Conservation (phyloP, 352 stramenopile genomes). For the Globisporangium apiculatum region DNA sequence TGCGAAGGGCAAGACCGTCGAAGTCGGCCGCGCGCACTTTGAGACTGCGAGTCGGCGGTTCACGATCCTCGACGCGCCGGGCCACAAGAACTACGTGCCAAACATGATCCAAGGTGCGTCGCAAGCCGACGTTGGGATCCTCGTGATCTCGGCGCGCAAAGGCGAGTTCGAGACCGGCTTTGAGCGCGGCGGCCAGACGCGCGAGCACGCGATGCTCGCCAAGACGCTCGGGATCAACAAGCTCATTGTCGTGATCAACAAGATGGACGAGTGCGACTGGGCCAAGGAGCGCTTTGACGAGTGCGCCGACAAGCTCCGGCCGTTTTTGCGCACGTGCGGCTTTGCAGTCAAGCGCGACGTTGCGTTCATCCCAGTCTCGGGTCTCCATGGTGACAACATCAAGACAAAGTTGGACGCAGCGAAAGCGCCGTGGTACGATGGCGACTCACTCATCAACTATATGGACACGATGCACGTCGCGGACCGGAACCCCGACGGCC, state of each 20-base stretch:
- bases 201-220: constrained; percentile 97
- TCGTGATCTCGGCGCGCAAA: constrained; percentile 94
- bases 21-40: constrained; percentile 94
- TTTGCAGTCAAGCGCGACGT: constrained; percentile 98
- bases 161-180: constrained; percentile 99
- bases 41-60: constrained; percentile 93
- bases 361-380: constrained; percentile 97
- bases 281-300: constrained; percentile 86
- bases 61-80: constrained; percentile 98
- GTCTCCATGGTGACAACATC: constrained; percentile 94
- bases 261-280: constrained; percentile 99
- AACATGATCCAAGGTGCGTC: constrained; percentile 98
- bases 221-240: constrained; percentile 99
- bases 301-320: constrained; percentile 93
- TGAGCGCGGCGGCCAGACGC: constrained; percentile 96
- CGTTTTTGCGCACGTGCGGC: constrained; percentile 91
- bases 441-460: constrained; percentile 90
- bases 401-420: constrained; percentile 81
- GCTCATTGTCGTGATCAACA: constrained; percentile 99
- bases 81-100: constrained; percentile 99
- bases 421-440: constrained; percentile 92
- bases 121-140: constrained; percentile 96
- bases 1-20: constrained; percentile 89
- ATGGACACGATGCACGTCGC: constrained; percentile 92
- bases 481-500: constrained; percentile 85